phyloP scores from a whole-genome alignment of 2,329 filamentous ascomycete genomes.

The Rhytidhysteron rufulum region DNA sequence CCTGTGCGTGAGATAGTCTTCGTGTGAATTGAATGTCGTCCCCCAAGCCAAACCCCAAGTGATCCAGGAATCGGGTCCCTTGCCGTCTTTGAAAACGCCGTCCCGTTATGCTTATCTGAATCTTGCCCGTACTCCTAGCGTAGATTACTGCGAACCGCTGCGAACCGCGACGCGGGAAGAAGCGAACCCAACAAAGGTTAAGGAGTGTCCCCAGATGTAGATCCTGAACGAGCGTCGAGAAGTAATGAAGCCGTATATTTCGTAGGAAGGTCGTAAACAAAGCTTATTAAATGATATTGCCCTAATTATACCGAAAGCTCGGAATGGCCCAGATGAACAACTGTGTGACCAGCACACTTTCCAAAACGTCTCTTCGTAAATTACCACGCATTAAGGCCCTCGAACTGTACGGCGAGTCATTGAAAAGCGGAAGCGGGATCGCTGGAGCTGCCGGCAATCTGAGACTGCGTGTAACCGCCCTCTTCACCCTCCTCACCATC shows the following conservation, averaged over 20 bases:
- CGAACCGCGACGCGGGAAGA: too few species aligned
- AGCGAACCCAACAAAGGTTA: too few species aligned
- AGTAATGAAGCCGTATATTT: slow-evolving; percentile 22
- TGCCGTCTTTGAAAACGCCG: slow-evolving; percentile 20
- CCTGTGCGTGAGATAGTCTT: slow-evolving; percentile 6
- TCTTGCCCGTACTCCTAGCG: slow-evolving; percentile 2
- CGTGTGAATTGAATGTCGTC: slow-evolving; percentile 10
- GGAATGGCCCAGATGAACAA: slow-evolving; percentile 8
- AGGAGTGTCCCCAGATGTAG: slow-evolving; percentile 7
- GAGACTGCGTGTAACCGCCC: slow-evolving; percentile 27
- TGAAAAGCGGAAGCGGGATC: slow-evolving; percentile 30
- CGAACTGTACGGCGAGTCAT: slow-evolving; percentile 33
- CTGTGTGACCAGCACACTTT: slow-evolving; percentile 29
- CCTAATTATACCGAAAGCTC: slow-evolving; percentile 13
- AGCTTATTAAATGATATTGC: slow-evolving; percentile 26
- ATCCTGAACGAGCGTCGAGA: slow-evolving; percentile 20
- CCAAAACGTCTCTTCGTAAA: slow-evolving; percentile 7
- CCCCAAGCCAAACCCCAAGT: slow-evolving; percentile 10
- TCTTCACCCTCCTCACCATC: slow-evolving; percentile 23
- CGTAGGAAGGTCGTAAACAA: slow-evolving; percentile 25
- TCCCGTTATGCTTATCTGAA: slow-evolving; percentile 22
- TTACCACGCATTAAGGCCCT: slow-evolving; percentile 24
- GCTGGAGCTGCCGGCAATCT: slow-evolving; percentile 25
- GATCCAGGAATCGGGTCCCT: slow-evolving; percentile 10
- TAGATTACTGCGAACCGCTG: too few species aligned